A percentile compares a stretch with the other conserved stretches of the same genome.
Evolutionary conservation across 305 asterid genomes (phyloP).

Genomic region (Ilex paraguariensis): DNA sequence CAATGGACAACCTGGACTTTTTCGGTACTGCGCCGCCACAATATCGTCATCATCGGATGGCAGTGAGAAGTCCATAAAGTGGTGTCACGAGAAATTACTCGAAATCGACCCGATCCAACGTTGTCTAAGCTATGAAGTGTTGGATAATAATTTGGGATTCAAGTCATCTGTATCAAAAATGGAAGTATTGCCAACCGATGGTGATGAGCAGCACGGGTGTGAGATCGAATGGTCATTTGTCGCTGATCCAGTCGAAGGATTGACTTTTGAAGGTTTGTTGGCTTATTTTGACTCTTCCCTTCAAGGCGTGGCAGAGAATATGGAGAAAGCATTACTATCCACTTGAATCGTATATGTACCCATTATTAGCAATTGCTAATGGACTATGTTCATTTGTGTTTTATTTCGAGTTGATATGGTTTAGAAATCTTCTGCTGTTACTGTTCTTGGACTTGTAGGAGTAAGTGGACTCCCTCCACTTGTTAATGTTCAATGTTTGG

Average conservation of each 20-base stretch:
- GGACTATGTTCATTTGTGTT: too few relatives aligned
- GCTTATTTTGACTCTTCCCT: slow-evolving; percentile 34
- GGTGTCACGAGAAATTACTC: slow-evolving; percentile 38
- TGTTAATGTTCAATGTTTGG: too few relatives aligned
- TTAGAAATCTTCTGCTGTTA: too few relatives aligned
- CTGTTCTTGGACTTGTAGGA: too few relatives aligned
- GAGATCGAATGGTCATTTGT: slow-evolving; percentile 55
- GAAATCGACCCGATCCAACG: slow-evolving; percentile 19
- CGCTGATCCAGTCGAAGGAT: slow-evolving; percentile 65
- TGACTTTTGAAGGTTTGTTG: slow-evolving; percentile 33
- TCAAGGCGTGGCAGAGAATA: slow-evolving; percentile 46
- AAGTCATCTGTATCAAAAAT: slow-evolving; percentile 17
- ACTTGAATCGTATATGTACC: neutral
- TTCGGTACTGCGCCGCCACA: slow-evolving; percentile 54
- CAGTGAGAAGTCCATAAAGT: slow-evolving; percentile 9
- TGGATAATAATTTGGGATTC: slow-evolving; percentile 33
- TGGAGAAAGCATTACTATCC: slow-evolving; percentile 37
- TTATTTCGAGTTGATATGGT: too few relatives aligned
- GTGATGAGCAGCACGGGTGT: slow-evolving; percentile 19
- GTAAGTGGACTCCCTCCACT: too few relatives aligned
- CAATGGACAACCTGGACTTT: slow-evolving; percentile 26
- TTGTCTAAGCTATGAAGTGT: slow-evolving; percentile 22
- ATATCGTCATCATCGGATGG: neutral
- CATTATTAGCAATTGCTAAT: too few relatives aligned
- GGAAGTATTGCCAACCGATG: slow-evolving; percentile 9